Percentiles rank a stretch among this genome's conserved stretches.
Evolutionary conservation across 73 alveolate species (phyloP).

Genomic region (Tetrahymena malaccensis): DNA sequence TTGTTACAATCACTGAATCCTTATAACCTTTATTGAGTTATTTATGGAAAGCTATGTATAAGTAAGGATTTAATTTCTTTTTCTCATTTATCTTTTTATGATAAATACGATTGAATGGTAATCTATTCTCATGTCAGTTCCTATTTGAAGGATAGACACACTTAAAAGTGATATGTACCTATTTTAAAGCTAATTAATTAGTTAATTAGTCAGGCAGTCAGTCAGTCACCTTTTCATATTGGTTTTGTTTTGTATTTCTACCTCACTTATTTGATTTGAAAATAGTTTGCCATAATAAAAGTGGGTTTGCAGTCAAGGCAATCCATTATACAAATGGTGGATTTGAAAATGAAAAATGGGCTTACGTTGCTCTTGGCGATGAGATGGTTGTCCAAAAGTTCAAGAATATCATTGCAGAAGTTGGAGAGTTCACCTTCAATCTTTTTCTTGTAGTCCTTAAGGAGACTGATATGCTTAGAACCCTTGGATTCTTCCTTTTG

Average conservation of each 20-base stretch:
- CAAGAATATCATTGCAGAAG: conserved; percentile 48
- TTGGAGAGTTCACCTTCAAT: conserved; percentile 58
- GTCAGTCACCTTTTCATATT: neutral
- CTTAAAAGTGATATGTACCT: neutral
- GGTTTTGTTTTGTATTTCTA: no score
- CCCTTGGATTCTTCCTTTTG: conserved; percentile 60
- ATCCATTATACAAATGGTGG: neutral
- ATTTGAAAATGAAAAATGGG: neutral
- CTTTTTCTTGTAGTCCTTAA: conserved; percentile 48
- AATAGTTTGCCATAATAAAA: neutral
- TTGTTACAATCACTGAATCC: no score
- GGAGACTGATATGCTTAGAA: conserved; percentile 25
- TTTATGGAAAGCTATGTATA: no score
- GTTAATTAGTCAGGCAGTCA: no score
- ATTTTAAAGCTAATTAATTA: neutral
- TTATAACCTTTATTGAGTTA: no score
- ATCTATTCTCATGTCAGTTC: neutral
- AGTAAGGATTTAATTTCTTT: neutral
- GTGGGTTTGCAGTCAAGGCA: neutral
- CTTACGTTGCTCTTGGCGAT: conserved; percentile 47
- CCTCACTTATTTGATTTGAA: neutral
- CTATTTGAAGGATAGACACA: neutral
- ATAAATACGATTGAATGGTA: neutral
- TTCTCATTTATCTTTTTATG: neutral
- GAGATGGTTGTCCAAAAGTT: conserved; percentile 45